Percentiles rank a stretch among this genome's conserved stretches.
These are phyloP conservation scores for Paraurostyla sp. DNA, from an alignment of 73 alveolate species.

Conservation along the genomic window DNA sequence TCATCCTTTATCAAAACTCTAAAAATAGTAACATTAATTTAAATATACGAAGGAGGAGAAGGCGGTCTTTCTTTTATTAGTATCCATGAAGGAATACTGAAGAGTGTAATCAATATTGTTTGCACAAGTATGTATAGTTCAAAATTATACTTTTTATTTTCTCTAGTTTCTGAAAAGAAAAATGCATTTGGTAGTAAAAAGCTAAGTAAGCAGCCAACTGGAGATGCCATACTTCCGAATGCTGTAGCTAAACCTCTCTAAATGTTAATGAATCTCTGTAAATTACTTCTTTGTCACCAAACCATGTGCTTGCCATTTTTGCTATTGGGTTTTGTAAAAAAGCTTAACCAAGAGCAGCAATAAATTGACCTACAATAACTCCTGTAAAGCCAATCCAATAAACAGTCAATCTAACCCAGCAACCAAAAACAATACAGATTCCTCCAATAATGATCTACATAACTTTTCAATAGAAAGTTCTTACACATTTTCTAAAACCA, in stretches of 20 bases:
- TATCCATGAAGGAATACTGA: constrained; percentile 65
- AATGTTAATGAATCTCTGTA: background rate
- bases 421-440: background rate
- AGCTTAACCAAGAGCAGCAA: constrained; percentile 82
- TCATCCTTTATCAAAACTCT: constrained; percentile 24
- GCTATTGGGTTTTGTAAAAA: constrained; percentile 87
- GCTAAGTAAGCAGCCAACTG: constrained; percentile 84
- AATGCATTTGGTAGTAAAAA: constrained; percentile 78
- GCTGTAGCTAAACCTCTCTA: constrained; percentile 88
- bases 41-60: constrained; percentile 69
- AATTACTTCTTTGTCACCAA: constrained; percentile 79
- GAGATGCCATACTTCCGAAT: constrained; percentile 76
- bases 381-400: constrained; percentile 11
- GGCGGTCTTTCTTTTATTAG: constrained; percentile 86
- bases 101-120: constrained; percentile 70
- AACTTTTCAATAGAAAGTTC: background rate
- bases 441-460: constrained; percentile 34
- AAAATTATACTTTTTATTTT: constrained; percentile 46
- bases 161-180: constrained; percentile 53
- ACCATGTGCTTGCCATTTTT: constrained; percentile 89
- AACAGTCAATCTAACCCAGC: constrained; percentile 25
- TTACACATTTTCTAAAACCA: constrained; percentile 14
- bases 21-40: background rate
- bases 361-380: constrained; percentile 61
- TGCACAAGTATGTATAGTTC: constrained; percentile 71